phyloP scores from a whole-genome alignment of 176 grass and related monocot species.

The Lolium rigidum region DNA sequence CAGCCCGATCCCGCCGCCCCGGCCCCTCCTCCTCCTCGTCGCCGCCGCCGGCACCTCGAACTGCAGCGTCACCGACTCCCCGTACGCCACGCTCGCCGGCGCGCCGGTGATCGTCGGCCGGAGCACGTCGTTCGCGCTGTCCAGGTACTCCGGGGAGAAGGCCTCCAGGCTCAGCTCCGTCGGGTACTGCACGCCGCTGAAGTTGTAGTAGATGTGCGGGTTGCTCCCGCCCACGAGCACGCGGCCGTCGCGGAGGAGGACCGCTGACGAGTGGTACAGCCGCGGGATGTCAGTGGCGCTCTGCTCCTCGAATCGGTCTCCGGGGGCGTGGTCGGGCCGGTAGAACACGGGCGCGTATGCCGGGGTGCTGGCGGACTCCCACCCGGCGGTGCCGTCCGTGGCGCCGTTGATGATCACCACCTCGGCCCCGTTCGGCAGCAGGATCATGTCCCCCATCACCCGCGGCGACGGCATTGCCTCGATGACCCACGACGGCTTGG shows the following conservation, averaged over 20 bases:
- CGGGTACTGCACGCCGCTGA: slow-evolving; percentile 67
- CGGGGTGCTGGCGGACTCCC: slow-evolving; percentile 59
- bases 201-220: slow-evolving; percentile 80
- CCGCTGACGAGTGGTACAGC: slow-evolving; percentile 71
- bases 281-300: slow-evolving; percentile 49
- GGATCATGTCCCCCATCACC: slow-evolving; percentile 88
- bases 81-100: slow-evolving; percentile 39
- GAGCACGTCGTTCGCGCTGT: slow-evolving; percentile 40
- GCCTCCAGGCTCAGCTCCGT: slow-evolving; percentile 84
- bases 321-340: slow-evolving; percentile 35
- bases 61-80: slow-evolving; percentile 40
- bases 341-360: slow-evolving; percentile 57
- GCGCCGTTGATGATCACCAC: slow-evolving; percentile 80
- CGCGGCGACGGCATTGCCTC: slow-evolving; percentile 81
- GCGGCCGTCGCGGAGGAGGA: slow-evolving; percentile 75
- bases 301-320: slow-evolving; percentile 61
- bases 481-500: slow-evolving; percentile 60
- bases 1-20: background rate
- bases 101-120: slow-evolving; percentile 55
- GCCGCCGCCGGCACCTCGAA: slow-evolving; percentile 36
- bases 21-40: background rate
- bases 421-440: slow-evolving; percentile 73
- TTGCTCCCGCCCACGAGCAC: slow-evolving; percentile 83
- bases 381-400: slow-evolving; percentile 64
- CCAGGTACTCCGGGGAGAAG: slow-evolving; percentile 79